A percentile compares a stretch with the other conserved stretches of the same genome.
Conservation (phyloP, 441 rosid species). For the Adansonia madagascariensis region DNA sequence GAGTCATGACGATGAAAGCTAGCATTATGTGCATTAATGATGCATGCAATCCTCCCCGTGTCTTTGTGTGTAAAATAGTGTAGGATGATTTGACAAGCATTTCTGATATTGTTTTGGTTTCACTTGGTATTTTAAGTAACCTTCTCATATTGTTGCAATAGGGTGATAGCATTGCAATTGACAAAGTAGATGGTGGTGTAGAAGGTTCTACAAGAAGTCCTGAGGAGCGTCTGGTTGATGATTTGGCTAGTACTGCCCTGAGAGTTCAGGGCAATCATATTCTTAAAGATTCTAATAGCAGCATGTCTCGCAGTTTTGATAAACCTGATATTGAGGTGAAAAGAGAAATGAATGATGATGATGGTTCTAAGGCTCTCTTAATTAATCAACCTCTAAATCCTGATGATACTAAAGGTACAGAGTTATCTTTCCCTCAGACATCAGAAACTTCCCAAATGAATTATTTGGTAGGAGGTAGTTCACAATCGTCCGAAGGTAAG, state of each 20-base stretch:
- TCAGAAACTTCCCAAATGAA: slow-evolving; percentile 39
- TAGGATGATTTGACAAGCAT: slow-evolving; percentile 13
- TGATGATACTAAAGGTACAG: slow-evolving; percentile 42
- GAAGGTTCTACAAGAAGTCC: slow-evolving; percentile 41
- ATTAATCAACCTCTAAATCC: slow-evolving; percentile 39
- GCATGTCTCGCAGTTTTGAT: slow-evolving; percentile 33
- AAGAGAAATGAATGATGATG: slow-evolving; percentile 39
- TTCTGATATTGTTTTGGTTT: slow-evolving; percentile 19
- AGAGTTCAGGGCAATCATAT: slow-evolving; percentile 41
- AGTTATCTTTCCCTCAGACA: slow-evolving; percentile 32
- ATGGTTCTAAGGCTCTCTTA: slow-evolving; percentile 31
- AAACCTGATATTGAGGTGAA: slow-evolving; percentile 38
- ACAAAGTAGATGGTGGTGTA: slow-evolving; percentile 33
- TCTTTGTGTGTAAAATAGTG: slow-evolving; percentile 17
- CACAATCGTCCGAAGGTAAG: slow-evolving; percentile 41
- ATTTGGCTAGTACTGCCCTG: slow-evolving; percentile 26
- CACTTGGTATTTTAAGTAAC: slow-evolving; percentile 27
- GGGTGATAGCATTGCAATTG: slow-evolving; percentile 44
- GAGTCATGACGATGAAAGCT: slow-evolving; percentile 2
- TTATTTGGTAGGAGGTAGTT: slow-evolving; percentile 37
- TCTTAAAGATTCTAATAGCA: slow-evolving; percentile 35
- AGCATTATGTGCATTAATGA: neutral
- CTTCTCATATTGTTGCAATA: slow-evolving; percentile 34
- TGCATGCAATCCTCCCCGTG: neutral
- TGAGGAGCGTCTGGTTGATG: slow-evolving; percentile 38